Evolutionary conservation across 805 yeast genomes (phyloP).

Genomic region (Aciculoconidium aculeatum): DNA sequence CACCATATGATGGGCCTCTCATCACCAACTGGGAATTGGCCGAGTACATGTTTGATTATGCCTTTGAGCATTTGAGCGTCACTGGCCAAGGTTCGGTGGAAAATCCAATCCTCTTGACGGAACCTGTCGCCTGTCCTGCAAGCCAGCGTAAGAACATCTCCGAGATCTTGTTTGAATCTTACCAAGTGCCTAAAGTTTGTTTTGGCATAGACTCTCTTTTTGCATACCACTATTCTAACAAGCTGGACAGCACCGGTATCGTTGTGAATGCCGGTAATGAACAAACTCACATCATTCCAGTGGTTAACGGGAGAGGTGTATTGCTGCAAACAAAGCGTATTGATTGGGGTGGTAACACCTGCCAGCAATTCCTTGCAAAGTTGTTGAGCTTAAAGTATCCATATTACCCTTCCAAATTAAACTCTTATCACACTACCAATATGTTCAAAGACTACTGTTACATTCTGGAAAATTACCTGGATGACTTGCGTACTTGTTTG

Average conservation of each 20-base stretch:
- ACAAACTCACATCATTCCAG: slow-evolving; percentile 78
- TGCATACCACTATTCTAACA: slow-evolving; percentile 63
- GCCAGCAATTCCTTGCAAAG: slow-evolving; percentile 56
- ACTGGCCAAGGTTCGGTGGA: slow-evolving; percentile 41
- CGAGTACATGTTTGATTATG: slow-evolving; percentile 78
- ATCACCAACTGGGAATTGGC: slow-evolving; percentile 90
- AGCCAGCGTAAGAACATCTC: slow-evolving; percentile 70
- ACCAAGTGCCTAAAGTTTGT: slow-evolving; percentile 64
- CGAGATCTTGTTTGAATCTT: slow-evolving; percentile 82
- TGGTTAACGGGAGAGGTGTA: slow-evolving; percentile 61
- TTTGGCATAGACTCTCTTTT: slow-evolving; percentile 82
- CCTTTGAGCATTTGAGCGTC: slow-evolving; percentile 76
- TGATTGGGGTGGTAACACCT: slow-evolving; percentile 86
- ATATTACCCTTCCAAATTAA: slow-evolving; percentile 73
- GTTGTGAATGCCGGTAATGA: slow-evolving; percentile 82
- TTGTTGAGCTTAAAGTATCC: slow-evolving; percentile 82
- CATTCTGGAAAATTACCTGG: slow-evolving; percentile 59
- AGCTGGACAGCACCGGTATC: slow-evolving; percentile 45
- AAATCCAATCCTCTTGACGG: slow-evolving; percentile 79
- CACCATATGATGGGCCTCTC: slow-evolving; percentile 84
- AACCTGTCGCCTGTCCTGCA: slow-evolving; percentile 64
- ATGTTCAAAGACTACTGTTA: slow-evolving; percentile 76
- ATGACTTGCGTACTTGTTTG: slow-evolving; percentile 53
- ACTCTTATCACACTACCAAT: slow-evolving; percentile 55
- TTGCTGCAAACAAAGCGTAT: slow-evolving; percentile 69